These are phyloP conservation scores for Sporothrix globosa DNA, from an alignment of 2,329 filamentous ascomycete genomes.

Conservation along the genomic window DNA sequence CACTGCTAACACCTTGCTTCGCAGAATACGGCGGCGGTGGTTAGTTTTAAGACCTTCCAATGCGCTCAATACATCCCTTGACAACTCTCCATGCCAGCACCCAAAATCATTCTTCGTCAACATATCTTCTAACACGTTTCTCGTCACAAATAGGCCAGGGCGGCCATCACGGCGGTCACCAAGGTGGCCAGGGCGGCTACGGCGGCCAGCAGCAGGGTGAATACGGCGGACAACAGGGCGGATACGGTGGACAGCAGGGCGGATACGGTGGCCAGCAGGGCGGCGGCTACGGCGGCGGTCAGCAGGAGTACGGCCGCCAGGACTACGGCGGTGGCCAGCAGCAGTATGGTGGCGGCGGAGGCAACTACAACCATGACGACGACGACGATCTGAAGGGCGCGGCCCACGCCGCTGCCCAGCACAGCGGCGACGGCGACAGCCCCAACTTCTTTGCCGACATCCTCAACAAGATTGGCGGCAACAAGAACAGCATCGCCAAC, in stretches of 20 bases:
- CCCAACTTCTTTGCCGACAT: constrained; percentile 55
- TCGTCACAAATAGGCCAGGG: constrained; percentile 29
- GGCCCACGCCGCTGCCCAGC: constrained; percentile 51
- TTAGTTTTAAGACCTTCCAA: neutral
- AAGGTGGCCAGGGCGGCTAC: constrained; percentile 36
- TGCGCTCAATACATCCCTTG: no score
- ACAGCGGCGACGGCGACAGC: constrained; percentile 48
- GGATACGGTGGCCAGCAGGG: neutral
- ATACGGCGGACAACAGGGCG: constrained; percentile 32
- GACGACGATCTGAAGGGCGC: constrained; percentile 55
- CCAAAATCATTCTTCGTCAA: neutral
- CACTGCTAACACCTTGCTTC: neutral
- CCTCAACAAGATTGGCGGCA: constrained; percentile 53
- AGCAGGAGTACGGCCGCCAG: constrained; percentile 37
- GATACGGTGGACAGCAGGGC: constrained; percentile 20
- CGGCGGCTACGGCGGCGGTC: constrained; percentile 35
- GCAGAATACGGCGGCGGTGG: constrained; percentile 30
- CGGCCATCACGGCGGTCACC: neutral
- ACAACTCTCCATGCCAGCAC: no score
- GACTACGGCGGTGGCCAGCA: constrained; percentile 36
- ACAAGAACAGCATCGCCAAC: constrained; percentile 53
- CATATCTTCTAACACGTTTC: neutral
- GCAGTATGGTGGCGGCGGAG: constrained; percentile 39
- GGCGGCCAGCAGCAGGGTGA: constrained; percentile 23
- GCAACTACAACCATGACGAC: constrained; percentile 46